Conservation (phyloP, 2,329 filamentous ascomycete genomes). For the Fusarium aywerte region DNA sequence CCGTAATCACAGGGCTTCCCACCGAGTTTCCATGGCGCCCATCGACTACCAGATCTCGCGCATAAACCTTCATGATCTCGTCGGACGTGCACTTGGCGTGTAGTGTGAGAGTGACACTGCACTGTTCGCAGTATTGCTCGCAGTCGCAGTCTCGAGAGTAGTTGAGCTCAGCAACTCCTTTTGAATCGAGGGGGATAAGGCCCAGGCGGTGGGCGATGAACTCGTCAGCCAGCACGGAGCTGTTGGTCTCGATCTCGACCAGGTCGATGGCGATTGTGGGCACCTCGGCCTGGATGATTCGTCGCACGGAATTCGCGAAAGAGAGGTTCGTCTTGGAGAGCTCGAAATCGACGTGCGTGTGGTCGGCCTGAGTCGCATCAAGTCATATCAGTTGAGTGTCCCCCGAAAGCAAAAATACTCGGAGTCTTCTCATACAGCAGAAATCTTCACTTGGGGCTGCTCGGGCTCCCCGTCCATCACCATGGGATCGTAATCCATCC, state of each 20-base stretch:
- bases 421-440: constrained; percentile 58
- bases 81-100: constrained; percentile 87
- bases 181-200: constrained; percentile 86
- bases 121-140: constrained; percentile 93
- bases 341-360: constrained; percentile 88
- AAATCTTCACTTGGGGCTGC: constrained; percentile 69
- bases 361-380: constrained; percentile 71
- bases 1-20: constrained; percentile 84
- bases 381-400: constrained; percentile 37
- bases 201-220: constrained; percentile 94
- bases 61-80: constrained; percentile 93
- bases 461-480: constrained; percentile 68
- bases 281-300: constrained; percentile 91
- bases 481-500: constrained; percentile 71
- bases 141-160: constrained; percentile 97
- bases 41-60: constrained; percentile 83
- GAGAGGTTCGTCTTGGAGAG: constrained; percentile 88
- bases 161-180: constrained; percentile 82
- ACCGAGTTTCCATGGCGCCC: constrained; percentile 78
- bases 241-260: constrained; percentile 92
- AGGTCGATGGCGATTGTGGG: constrained; percentile 95
- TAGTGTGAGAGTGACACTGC: constrained; percentile 84
- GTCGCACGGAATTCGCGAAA: constrained; percentile 91
- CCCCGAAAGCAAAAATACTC: constrained; percentile 6
- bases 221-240: constrained; percentile 94